Percentiles rank a stretch among this genome's conserved stretches.
Evolutionary conservation across 768 basidiomycete genomes (phyloP).

Genomic region (Chalciporus chontae): DNA sequence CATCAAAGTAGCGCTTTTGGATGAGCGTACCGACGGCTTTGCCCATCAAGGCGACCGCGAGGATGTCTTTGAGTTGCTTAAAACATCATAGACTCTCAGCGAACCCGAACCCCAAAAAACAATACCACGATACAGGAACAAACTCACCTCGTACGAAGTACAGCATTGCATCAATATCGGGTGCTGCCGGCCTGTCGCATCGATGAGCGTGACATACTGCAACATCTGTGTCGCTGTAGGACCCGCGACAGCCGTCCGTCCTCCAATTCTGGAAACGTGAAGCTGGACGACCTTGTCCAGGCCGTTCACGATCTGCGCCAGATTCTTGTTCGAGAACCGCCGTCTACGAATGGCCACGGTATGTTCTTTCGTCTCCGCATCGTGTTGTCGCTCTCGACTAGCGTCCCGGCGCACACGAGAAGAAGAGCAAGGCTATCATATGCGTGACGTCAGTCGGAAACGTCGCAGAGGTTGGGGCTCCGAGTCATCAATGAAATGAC

Average conservation of each 20-base stretch:
- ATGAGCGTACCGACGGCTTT: conserved; percentile 18
- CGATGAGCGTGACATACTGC: conserved; percentile 22
- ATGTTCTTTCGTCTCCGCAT: conserved; percentile 19
- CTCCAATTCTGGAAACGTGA: conserved; percentile 14
- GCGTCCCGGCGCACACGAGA: neutral
- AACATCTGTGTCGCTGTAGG: conserved; percentile 21
- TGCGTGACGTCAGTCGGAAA: neutral
- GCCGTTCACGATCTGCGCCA: conserved; percentile 14
- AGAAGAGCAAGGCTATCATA: neutral
- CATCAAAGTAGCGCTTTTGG: conserved; percentile 25
- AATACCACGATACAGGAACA: neutral
- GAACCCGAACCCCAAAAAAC: neutral
- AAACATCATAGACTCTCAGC: conserved; percentile 1
- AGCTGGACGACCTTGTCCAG: conserved; percentile 22
- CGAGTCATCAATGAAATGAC: neutral
- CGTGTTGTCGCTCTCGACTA: neutral
- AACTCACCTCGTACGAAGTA: conserved; percentile 23
- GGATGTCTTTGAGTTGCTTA: conserved; percentile 23
- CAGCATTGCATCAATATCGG: conserved; percentile 25
- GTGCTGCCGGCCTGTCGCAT: conserved; percentile 26
- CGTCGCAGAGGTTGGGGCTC: neutral
- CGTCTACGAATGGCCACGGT: neutral
- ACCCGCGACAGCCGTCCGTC: conserved; percentile 5
- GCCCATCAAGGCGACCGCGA: conserved; percentile 13
- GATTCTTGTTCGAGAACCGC: conserved; percentile 11